Base-by-base conservation (phyloP, 495 filamentous ascomycete genomes). In the Neurospora sp. region DNA sequence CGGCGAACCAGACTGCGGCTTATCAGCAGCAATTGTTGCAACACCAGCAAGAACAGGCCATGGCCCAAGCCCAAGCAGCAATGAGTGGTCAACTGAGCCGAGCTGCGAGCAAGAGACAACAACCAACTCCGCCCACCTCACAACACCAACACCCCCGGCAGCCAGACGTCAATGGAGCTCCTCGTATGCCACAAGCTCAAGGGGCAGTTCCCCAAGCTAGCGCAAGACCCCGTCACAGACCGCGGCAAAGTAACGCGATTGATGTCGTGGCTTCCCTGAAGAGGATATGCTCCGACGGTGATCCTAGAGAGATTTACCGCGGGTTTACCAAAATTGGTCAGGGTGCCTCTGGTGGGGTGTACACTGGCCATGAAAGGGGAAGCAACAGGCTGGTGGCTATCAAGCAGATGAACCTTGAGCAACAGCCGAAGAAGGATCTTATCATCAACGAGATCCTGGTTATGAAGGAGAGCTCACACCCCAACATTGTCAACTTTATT, bases 401-500 rank as follows among this genome's bases (percentile, higher is more conserved):
- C 84, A 99, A 99, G 82, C 96, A 99, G 86, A 99, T 99, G 96
- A 98, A 99, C 75, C 84, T 99, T 70, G 96, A 98, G 80, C 90
- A 98, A 80, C 96, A 99, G 76, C 96, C 96, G 7, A 99, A 98
- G 88, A 99, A 99, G 82, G 96, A 99, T 78, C 85, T 98, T 9
- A 99, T 99, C 76, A 97, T 99, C 83, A 98, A 99, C 80, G 96
- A 99, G 79, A 99, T 99, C 74, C 82, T 99, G 40, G 96, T 99
- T 38, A 99, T 99, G 96, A 97, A 97, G 84, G 96, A 98, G 78
- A 97, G 94, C 84, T 95, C 93, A 71, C 96, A 99, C 81, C 94
- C 92, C 81, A 99, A 99, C 79, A 97, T 99, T 80, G 96, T 99
- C 81, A 99, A 99, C 80, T 99, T 98, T 83, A 92, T 98, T 83